Evolutionary conservation across 495 filamentous ascomycete genomes (phyloP).

Genomic region (Apodospora peruviana): DNA sequence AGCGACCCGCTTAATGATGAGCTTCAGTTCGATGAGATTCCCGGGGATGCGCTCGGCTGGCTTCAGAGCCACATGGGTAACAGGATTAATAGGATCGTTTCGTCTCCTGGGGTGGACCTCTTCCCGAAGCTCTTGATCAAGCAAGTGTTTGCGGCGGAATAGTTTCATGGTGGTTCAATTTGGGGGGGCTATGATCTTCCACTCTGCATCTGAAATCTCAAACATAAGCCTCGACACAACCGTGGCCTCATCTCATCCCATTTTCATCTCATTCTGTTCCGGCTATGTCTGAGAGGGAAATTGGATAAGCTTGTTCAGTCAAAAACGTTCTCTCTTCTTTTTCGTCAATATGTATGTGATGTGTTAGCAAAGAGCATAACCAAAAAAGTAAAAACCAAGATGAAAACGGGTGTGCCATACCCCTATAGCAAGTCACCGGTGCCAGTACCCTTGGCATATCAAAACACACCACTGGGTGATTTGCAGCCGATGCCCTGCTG

Average conservation of each 20-base stretch:
- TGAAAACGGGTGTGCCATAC: constrained; percentile 15
- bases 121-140: constrained; percentile 46
- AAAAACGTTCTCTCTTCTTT: neutral
- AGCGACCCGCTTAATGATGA: constrained; percentile 25
- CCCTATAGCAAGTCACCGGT: constrained; percentile 6
- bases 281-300: constrained; percentile 15
- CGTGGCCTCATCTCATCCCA: too few relatives aligned
- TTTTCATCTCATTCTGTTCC: constrained; percentile 6
- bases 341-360: constrained; percentile 13
- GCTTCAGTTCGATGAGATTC: constrained; percentile 30
- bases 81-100: constrained; percentile 64
- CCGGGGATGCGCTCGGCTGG: constrained; percentile 68
- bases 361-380: neutral
- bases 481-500: too few relatives aligned
- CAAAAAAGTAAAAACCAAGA: neutral
- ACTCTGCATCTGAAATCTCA: too few relatives aligned
- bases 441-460: too few relatives aligned
- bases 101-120: constrained; percentile 47
- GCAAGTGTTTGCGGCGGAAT: constrained; percentile 44
- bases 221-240: too few relatives aligned
- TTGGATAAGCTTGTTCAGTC: constrained; percentile 18
- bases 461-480: too few relatives aligned
- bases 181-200: too few relatives aligned
- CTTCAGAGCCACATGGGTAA: constrained; percentile 65
- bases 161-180: constrained; percentile 5